A percentile compares a stretch with the other conserved stretches of the same genome.
These are phyloP conservation scores for Plectosphaerella sp. DNA, from an alignment of 2,329 filamentous ascomycete genomes.

Conservation along the genomic window DNA sequence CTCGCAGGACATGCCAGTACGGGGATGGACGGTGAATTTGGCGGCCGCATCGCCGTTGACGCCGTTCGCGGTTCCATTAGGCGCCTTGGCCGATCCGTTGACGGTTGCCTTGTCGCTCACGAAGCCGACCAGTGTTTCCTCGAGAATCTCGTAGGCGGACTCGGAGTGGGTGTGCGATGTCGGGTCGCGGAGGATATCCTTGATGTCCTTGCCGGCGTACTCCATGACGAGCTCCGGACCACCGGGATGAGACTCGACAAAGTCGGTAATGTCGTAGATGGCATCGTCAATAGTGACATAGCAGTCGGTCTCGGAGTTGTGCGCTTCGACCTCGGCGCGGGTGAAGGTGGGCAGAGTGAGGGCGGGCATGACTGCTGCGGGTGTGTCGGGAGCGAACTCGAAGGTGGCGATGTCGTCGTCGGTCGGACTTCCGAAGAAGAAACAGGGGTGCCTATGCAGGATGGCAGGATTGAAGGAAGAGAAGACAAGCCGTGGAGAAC, in stretches of 20 bases:
- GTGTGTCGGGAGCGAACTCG: not conserved
- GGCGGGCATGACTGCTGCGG: constrained; percentile 59
- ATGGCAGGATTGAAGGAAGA: not conserved
- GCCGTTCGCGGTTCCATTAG: constrained; percentile 33
- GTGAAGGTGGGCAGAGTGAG: constrained; percentile 80
- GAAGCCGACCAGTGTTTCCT: constrained; percentile 82
- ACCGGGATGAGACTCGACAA: constrained; percentile 85
- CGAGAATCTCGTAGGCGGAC: constrained; percentile 90
- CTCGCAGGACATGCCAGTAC: constrained; percentile 82
- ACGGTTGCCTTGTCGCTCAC: constrained; percentile 55
- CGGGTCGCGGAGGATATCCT: constrained; percentile 75
- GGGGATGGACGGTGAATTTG: constrained; percentile 42
- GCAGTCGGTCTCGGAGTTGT: constrained; percentile 78
- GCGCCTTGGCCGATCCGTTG: constrained; percentile 19
- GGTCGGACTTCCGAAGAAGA: not conserved
- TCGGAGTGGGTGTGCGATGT: constrained; percentile 84
- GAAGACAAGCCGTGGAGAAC: not conserved
- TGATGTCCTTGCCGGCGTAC: constrained; percentile 83
- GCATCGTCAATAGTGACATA: constrained; percentile 88
- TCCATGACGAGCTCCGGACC: constrained; percentile 84
- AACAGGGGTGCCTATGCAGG: not conserved
- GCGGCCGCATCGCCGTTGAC: constrained; percentile 10
- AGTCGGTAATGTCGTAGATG: constrained; percentile 93
- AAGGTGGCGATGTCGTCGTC: not conserved
- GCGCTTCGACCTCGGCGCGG: constrained; percentile 72